These are phyloP conservation scores for Cyclanthera cordifolia DNA, from an alignment of 306 rosid species.

Conservation along the genomic window DNA sequence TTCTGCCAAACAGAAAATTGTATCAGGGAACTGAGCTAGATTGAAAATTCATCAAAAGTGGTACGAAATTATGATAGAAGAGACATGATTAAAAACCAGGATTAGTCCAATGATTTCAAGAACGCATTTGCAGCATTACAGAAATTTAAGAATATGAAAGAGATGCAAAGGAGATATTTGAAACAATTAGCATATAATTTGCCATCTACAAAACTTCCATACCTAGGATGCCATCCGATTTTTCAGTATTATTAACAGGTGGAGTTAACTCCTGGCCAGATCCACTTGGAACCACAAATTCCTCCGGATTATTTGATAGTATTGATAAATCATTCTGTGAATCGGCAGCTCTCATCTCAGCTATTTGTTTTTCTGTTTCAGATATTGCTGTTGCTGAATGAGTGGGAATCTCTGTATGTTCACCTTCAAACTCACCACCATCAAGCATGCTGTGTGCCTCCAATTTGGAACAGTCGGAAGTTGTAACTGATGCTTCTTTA, in stretches of 20 bases:
- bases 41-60: background rate
- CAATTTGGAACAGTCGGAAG: constrained; percentile 27
- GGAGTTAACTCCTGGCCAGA: constrained; percentile 26
- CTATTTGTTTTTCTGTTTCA: constrained; percentile 33
- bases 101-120: background rate
- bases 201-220: constrained; percentile 15
- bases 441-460: constrained; percentile 28
- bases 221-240: constrained; percentile 46
- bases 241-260: constrained; percentile 32
- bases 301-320: constrained; percentile 34
- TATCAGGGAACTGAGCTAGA: background rate
- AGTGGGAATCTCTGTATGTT: constrained; percentile 21
- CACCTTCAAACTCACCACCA: constrained; percentile 21
- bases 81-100: background rate
- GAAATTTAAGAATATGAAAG: background rate
- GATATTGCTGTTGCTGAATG: constrained; percentile 29
- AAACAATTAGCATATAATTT: background rate
- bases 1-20: constrained; percentile 32
- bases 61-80: background rate
- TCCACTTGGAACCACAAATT: constrained; percentile 25
- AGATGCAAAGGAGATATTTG: background rate
- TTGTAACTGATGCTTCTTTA: constrained; percentile 25
- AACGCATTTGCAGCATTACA: background rate
- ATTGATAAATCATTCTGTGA: constrained; percentile 28
- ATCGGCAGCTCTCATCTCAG: constrained; percentile 16